Base-by-base conservation (phyloP, 2,329 filamentous ascomycete genomes). In the Trichoderma cornu-damae region DNA sequence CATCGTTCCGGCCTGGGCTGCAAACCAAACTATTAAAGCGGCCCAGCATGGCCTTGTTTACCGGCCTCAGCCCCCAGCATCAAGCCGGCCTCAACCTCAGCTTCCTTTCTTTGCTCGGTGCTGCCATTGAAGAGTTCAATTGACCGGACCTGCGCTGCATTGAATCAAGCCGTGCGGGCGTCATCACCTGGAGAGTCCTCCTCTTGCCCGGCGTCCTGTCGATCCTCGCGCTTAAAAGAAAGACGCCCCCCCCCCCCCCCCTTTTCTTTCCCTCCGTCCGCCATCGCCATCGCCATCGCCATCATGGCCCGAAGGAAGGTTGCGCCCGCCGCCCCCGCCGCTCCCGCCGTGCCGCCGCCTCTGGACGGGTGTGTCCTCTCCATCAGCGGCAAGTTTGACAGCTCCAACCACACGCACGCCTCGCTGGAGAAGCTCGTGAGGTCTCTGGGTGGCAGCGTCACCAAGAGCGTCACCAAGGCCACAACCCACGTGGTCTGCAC, bases 401-500 rank as follows among this genome's bases (percentile, higher is more conserved):
- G 75, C 5, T 69, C 75, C 24, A 80, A 76, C 3, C 84, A 88
- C 60, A 68, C 69, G 16, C 68, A 88, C 60, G 63, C 68, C 5
- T 67, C 70, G 0, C 68, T 85, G 4, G 76, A 81, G 60, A 65
- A 69, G 20, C 69, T 75, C 46, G 72, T 84, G 53, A 70, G 66
- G 9, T 62, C 68, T 3, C 74, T 84, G 6, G 84, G 84, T 16
- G 84, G 75, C 7, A 66, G 66, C 2, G 68, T 79, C 30, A 73
- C 73, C 22, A 77, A 72, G 60, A 71, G 73, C 4, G 73, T 86
- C 46, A 78, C 76, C 3, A 68, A 74, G 35, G 70, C 75, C 22
- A 80, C 77, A 1, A 85, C 81, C 0, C 79, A 85, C 56, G 73
- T 87, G 22, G 70, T 87, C 48, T 77, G 79, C n/a, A 81, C 77